Conservation (phyloP, 768 basidiomycete genomes). For the Boletellus ananiceps region DNA sequence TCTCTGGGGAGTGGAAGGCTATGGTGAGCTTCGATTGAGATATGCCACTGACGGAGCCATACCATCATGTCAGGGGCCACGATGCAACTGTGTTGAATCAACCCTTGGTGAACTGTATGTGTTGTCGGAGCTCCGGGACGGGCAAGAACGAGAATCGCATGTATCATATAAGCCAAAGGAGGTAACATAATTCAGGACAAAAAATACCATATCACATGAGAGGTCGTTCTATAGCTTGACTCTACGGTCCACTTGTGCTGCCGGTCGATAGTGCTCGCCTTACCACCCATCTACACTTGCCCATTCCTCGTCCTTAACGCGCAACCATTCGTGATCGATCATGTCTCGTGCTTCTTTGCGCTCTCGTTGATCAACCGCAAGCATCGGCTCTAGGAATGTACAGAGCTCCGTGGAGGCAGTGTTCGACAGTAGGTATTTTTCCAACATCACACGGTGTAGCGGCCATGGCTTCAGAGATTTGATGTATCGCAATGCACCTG, state of each 20-base stretch:
- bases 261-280: conserved; percentile 3
- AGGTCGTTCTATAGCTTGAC: conserved; percentile 2
- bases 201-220: conserved; percentile 2
- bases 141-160: not conserved
- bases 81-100: too few relatives aligned
- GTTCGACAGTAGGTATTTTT: conserved; percentile 77
- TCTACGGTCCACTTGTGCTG: conserved; percentile 4
- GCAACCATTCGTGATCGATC: conserved; percentile 72
- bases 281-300: conserved; percentile 29
- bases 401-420: conserved; percentile 56
- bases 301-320: conserved; percentile 32
- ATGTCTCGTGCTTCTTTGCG: conserved; percentile 72
- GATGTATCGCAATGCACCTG: conserved; percentile 71
- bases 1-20: too few relatives aligned
- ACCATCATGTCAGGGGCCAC: too few relatives aligned
- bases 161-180: not conserved
- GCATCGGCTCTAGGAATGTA: conserved; percentile 71
- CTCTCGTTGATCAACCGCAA: conserved; percentile 61
- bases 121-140: not conserved
- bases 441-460: conserved; percentile 75
- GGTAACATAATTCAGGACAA: conserved; percentile 8
- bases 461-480: conserved; percentile 76
- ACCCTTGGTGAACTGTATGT: too few relatives aligned
- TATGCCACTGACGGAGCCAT: too few relatives aligned
- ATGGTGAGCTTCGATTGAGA: too few relatives aligned